Evolutionary conservation across 805 yeast species (phyloP), one percentile per base, ranked within the genome.

Genomic region (Schizosaccharomyces osmophilus): DNA sequence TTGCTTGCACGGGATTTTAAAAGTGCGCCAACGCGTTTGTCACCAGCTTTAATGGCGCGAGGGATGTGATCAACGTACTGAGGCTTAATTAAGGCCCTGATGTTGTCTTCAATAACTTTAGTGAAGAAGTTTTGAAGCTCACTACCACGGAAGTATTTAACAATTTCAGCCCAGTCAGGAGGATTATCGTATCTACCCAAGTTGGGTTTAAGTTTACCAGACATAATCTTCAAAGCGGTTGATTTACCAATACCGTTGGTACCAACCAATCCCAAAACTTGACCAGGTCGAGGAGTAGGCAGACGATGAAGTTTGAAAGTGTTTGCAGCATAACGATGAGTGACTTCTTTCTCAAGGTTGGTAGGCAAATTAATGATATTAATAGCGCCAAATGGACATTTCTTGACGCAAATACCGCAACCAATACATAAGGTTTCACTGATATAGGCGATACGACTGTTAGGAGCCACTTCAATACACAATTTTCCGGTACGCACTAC

Each of bases 231-330:
- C 71, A 93, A 79, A 8, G 98, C 98, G 22, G 98, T 93, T 13
- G 95, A 85, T 72, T 93, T 93, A 69, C 98, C 98, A 70, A 93
- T 93, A 88, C 98, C 98, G 77, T 93, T 93, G 64, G 97, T 87
- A 69, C 98, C 98, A 61, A 93, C 98, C 67, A 93, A 80, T 67
- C 98, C 98, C 66, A 93, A 78, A 39, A 93, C 98, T 75, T 93
- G 98, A 64, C 97, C 97, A 1, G 98, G 97, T 75, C 98, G 85
- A 65, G 98, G 98, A 62, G 95, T 89, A 31, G 98, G 98, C 69
- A 93, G 78, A 73, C 98, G 81, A 73, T 93, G 98, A 70, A 93
- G 79, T 74, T 93, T 93, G 82, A 93, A 93, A 62, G 96, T 87
- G 74, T 93, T 93, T 62, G 97, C 98, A 59, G 96, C 87, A 74